Evolutionary conservation across 441 rosid genomes (phyloP), one percentile per base, ranked within the genome.

Genomic region (Erodium moschatum): DNA sequence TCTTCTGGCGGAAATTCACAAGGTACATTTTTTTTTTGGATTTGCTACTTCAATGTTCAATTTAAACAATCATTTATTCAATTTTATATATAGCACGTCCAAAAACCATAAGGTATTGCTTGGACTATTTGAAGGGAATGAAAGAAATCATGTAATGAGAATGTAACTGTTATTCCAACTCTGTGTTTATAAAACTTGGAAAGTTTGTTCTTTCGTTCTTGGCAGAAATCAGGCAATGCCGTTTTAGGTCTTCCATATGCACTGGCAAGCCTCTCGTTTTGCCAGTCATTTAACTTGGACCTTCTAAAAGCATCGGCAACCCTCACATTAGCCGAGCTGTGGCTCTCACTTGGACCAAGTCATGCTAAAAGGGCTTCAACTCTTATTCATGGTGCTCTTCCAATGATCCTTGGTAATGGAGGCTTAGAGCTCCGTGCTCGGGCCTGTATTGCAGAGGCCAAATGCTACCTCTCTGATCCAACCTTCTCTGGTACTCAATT

Each of bases 231-330:
- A 19, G 99, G 97, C 71, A 94, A 94, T 81, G 88, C 96, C 73
- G 97, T 91, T 76, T 69, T 87, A 74, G 97, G 97, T 65, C 88
- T 94, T 81, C 99, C 96, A 73, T 90, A 90, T 81, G 94, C 92
- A 50, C 76, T 90, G 79, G 97, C 97, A 72, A 85, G 96, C 85
- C 89, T 94, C 75, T 90, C 99, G 5, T 94, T 88, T 82, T 91
- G 97, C 76, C 97, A 88, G 79, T 86, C 97, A 72, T 89, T 88
- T 75, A 94, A 94, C 73, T 82, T 91, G 90, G 99, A 91, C 84
- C 99, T 94, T 81, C 96, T 94, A 72, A 85, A 84, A 85, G 99
- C 97, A 61, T 89, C 97, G 33, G 97, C 96, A 64, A 85, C 91
- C 68, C 86, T 94, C 67, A 91, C 94, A 50, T 76, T 94, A 68